These are phyloP conservation scores for Wickerhamiella pararugosa DNA, from an alignment of 1,139 yeast species.

Conservation along the genomic window DNA sequence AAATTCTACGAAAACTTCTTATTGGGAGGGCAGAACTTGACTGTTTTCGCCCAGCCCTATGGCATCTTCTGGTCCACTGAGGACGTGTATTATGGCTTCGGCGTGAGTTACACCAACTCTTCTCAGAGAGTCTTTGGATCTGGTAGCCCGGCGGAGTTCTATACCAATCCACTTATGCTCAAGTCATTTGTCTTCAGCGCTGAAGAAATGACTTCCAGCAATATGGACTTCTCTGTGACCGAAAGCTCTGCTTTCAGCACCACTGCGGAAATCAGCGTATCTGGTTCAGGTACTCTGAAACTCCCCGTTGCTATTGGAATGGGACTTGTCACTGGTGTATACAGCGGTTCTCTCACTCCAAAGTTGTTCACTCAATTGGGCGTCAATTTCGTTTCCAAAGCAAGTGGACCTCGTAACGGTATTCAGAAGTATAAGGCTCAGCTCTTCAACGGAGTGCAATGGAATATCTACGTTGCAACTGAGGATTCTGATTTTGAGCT, in stretches of 20 bases:
- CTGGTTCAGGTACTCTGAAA: slow-evolving; percentile 19
- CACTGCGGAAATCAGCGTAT: slow-evolving; percentile 31
- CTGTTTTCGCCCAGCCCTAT: slow-evolving; percentile 46
- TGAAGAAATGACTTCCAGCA: slow-evolving; percentile 29
- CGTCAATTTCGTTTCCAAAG: slow-evolving; percentile 31
- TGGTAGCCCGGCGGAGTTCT: slow-evolving; percentile 32
- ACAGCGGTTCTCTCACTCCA: slow-evolving; percentile 43
- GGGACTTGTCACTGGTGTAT: slow-evolving; percentile 62
- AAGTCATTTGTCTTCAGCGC: slow-evolving; percentile 46
- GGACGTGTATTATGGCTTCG: slow-evolving; percentile 37
- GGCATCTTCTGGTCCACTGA: slow-evolving; percentile 38
- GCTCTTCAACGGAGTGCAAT: slow-evolving; percentile 33
- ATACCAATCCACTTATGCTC: slow-evolving; percentile 39
- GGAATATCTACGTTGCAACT: slow-evolving; percentile 46
- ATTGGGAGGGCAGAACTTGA: slow-evolving; percentile 35
- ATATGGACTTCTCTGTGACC: slow-evolving; percentile 25
- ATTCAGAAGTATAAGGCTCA: slow-evolving; percentile 34
- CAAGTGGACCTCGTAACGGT: slow-evolving; percentile 28
- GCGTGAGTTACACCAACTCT: slow-evolving; percentile 40
- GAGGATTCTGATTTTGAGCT: slow-evolving; percentile 28
- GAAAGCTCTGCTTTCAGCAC: slow-evolving; percentile 45
- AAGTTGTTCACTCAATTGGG: slow-evolving; percentile 41
- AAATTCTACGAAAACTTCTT: slow-evolving; percentile 70
- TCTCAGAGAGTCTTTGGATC: slow-evolving; percentile 31
- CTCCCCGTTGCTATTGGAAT: slow-evolving; percentile 50